These are phyloP conservation scores for Colletotrichum sp. DNA, from an alignment of 2,329 filamentous ascomycete species.

Conservation along the genomic window DNA sequence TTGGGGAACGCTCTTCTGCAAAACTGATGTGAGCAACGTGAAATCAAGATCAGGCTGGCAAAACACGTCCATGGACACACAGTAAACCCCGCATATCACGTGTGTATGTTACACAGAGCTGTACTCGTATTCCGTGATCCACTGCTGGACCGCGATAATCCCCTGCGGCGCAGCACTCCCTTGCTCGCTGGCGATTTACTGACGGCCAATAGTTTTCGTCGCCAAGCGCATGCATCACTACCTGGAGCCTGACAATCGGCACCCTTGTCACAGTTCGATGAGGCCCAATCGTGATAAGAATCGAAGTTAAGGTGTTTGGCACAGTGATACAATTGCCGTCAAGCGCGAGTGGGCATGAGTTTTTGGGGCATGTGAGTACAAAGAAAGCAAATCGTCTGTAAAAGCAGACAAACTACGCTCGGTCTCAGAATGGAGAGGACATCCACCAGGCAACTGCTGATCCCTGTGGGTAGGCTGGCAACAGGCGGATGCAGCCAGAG, in stretches of 20 bases:
- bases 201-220: not conserved
- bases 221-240: not conserved
- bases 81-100: not conserved
- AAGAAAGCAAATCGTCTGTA: too few relatives aligned
- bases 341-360: too few relatives aligned
- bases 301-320: not conserved
- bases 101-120: not conserved
- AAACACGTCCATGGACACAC: not conserved
- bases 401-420: too few relatives aligned
- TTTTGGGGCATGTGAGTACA: too few relatives aligned
- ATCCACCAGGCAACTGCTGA: too few relatives aligned
- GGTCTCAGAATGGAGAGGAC: accelerated
- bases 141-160: not conserved
- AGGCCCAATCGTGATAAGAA: not conserved
- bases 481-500: too few relatives aligned
- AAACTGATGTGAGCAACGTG: too few relatives aligned
- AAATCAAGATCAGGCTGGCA: not conserved
- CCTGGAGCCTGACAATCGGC: not conserved
- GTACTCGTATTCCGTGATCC: not conserved
- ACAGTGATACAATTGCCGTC: too few relatives aligned
- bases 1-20: too few relatives aligned
- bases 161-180: not conserved
- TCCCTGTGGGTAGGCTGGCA: too few relatives aligned
- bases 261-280: too few relatives aligned
- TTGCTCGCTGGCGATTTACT: not conserved